These are phyloP conservation scores for Pichia sp. DNA, from an alignment of 1,139 yeast genomes.

Conservation along the genomic window DNA sequence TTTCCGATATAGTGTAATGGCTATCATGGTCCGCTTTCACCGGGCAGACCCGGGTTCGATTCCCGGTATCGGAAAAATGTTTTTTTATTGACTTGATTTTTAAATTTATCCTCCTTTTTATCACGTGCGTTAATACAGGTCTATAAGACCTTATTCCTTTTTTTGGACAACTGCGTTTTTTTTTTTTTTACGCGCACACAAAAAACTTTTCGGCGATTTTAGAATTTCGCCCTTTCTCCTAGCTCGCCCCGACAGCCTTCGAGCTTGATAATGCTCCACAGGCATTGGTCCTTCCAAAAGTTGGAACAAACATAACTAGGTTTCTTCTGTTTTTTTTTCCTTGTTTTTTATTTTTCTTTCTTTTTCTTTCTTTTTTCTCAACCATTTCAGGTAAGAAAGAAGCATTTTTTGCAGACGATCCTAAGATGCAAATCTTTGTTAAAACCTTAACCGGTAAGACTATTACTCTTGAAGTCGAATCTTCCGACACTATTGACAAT, in stretches of 20 bases:
- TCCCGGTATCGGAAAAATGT: constrained; percentile 12
- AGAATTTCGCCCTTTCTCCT: too few relatives aligned
- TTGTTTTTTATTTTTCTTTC: neutral
- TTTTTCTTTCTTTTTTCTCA: constrained; percentile 2
- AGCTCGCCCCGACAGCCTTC: too few relatives aligned
- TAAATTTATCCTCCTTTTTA: neutral
- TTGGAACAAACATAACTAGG: too few relatives aligned
- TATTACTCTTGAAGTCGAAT: constrained; percentile 97
- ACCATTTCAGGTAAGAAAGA: constrained; percentile 31
- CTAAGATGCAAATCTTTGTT: constrained; percentile 94
- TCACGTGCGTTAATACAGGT: neutral
- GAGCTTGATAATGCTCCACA: too few relatives aligned
- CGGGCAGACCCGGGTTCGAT: constrained; percentile 15
- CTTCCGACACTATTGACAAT: constrained; percentile 98
- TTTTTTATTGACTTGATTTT: too few relatives aligned
- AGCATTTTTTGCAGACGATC: constrained; percentile 34
- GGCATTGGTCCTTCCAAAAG: too few relatives aligned
- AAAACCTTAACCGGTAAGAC: constrained; percentile 99
- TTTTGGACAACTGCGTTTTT: too few relatives aligned
- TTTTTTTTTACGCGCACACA: too few relatives aligned
- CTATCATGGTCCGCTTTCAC: constrained; percentile 13
- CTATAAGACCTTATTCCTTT: too few relatives aligned
- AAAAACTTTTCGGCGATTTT: too few relatives aligned
- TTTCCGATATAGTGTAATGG: constrained; percentile 15
- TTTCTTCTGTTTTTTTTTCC: neutral